A percentile compares a stretch with the other conserved stretches of the same genome.
phyloP scores from a whole-genome alignment of 129 eudicot species.

The Glebionis coronaria region DNA sequence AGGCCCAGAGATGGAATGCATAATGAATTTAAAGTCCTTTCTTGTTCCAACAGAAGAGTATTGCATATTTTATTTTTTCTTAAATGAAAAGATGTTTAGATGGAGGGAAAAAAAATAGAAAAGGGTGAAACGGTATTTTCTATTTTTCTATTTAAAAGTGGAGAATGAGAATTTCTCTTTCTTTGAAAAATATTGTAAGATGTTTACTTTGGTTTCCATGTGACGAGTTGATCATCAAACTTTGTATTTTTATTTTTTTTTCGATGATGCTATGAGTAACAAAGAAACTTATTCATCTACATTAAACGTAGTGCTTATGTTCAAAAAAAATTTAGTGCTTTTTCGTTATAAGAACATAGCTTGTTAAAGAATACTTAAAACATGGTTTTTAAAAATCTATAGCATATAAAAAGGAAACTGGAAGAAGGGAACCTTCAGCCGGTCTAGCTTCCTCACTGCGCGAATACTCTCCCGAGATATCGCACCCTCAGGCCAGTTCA shows the following conservation, averaged over 20 bases:
- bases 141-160: too few species aligned
- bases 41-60: background rate
- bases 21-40: background rate
- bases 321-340: background rate
- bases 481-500: constrained; percentile 98
- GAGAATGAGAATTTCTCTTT: too few species aligned
- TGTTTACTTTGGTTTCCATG: background rate
- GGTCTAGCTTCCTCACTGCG: constrained; percentile 81
- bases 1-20: background rate
- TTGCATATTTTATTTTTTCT: too few species aligned
- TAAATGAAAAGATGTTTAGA: too few species aligned
- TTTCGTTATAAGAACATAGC: background rate
- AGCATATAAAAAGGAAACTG: background rate
- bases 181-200: too few species aligned
- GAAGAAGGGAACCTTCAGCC: constrained; percentile 46
- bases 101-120: too few species aligned
- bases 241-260: background rate
- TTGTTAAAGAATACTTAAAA: too few species aligned
- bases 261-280: background rate
- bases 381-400: background rate
- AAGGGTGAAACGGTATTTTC: too few species aligned
- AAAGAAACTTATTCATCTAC: background rate
- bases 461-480: constrained; percentile 83
- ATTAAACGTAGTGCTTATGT: background rate
- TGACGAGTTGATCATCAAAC: background rate